Evolutionary conservation across 257 asterid species (phyloP).

Genomic region (Nicotiana sylvestris): DNA sequence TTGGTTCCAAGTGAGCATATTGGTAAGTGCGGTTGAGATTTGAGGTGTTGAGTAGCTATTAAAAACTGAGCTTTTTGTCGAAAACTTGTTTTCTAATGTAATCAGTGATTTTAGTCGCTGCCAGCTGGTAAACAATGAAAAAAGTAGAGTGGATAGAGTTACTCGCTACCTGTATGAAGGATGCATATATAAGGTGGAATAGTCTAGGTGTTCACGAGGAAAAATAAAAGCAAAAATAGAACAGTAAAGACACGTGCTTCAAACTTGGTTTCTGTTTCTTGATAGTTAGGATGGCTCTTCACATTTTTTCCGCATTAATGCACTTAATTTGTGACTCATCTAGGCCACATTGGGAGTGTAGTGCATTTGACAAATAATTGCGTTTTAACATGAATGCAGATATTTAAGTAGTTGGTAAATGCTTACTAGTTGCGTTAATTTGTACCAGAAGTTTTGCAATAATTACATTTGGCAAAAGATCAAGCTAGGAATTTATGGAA

Average conservation of each 20-base stretch:
- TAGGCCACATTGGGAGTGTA: background rate
- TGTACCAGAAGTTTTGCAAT: background rate
- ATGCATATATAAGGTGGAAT: background rate
- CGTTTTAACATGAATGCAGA: background rate
- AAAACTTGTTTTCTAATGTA: background rate
- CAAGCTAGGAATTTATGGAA: background rate
- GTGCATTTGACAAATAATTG: background rate
- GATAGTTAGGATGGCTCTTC: background rate
- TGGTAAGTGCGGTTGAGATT: background rate
- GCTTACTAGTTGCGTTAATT: background rate
- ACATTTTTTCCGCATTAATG: background rate
- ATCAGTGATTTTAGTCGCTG: background rate
- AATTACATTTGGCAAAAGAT: background rate
- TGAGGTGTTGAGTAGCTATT: constrained; percentile 5
- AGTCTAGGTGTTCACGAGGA: background rate
- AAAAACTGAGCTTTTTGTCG: background rate
- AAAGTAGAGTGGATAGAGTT: background rate
- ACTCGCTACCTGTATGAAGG: background rate
- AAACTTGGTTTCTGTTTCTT: background rate
- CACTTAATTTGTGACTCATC: background rate
- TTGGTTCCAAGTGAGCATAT: background rate
- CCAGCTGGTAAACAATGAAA: background rate
- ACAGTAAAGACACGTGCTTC: background rate
- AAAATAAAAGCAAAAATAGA: background rate
- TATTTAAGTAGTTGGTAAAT: background rate